Base-by-base conservation (phyloP, 192 early-diverging fungal genomes). In the Coemansia sp. region DNA sequence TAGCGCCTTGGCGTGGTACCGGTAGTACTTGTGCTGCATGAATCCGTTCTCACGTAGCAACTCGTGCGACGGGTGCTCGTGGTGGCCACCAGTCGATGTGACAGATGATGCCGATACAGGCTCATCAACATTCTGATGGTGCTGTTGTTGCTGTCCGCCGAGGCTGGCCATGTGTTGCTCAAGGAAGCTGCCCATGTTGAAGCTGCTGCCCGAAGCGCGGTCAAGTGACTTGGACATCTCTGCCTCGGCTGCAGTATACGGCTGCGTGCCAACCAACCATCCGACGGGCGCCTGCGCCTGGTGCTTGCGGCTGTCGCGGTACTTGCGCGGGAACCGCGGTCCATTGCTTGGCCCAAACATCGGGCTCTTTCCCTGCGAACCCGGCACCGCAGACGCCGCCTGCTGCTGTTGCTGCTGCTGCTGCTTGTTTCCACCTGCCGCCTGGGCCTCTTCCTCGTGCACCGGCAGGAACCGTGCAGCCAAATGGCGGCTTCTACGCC, bases 1-100 rank as follows among this genome's bases (percentile, higher is more conserved):
- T 35, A 95, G 72, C 26, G 95, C 95, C 78, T 92, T 90, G 50
- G 85, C 86, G 57, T 90, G 91, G 77, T 91, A 98, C 68, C 93
- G 89, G 64, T 87, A 82, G 71, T 98, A 98, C 66, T 92, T 95
- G 74, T 95, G 90, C 79, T 98, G 92, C 50, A 95, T 79, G 60
- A 95, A 98, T n/a, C 95, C 95, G 66, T 93, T 92, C 75, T 97
- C 95, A 48, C 87, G 88, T 69, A 97, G 72, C 17, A 97, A 79
- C 62, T 93, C 92, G 64, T 95, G 93, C 39, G 83, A 86, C 2
- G 95, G 95, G 66, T 97, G 95, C 78, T 91, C 85, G 30, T 86
- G 82, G 36, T 81, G 76, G n/a, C n/a, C n/a, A n/a, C n/a, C n/a
- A n/a, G n/a, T n/a, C n/a, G n/a, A n/a, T n/a, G n/a, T n/a, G n/a